A percentile compares a stretch with the other conserved stretches of the same genome.
These are phyloP conservation scores for Babjeviella inositovora DNA, from an alignment of 805 yeast genomes.

Conservation along the genomic window DNA sequence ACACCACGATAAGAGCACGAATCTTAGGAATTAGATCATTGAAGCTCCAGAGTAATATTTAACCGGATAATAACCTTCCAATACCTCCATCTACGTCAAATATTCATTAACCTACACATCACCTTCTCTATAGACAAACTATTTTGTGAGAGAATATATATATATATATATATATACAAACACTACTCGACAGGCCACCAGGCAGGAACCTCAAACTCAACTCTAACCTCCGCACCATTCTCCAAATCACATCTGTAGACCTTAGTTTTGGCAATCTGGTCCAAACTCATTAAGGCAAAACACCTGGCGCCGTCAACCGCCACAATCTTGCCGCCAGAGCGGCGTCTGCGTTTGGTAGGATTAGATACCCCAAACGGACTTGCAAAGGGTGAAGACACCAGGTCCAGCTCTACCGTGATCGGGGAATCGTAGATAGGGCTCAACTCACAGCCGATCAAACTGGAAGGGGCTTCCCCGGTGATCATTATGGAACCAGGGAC, in stretches of 20 bases:
- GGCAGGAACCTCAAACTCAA: slow-evolving; percentile 42
- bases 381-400: slow-evolving; percentile 21
- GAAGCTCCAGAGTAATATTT: no score
- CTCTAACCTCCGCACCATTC: slow-evolving; percentile 13
- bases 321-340: slow-evolving; percentile 47
- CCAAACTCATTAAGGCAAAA: slow-evolving; percentile 36
- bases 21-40: no score
- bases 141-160: no score
- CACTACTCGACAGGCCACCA: slow-evolving; percentile 52
- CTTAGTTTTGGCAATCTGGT: slow-evolving; percentile 25
- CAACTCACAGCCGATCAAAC: slow-evolving; percentile 6
- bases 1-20: no score
- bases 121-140: no score
- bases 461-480: no score
- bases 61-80: no score
- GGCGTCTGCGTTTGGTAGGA: slow-evolving; percentile 15
- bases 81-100: no score
- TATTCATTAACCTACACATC: no score
- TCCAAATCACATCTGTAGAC: slow-evolving; percentile 12
- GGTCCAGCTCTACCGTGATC: slow-evolving; percentile 2
- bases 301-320: slow-evolving; percentile 45
- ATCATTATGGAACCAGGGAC: slow-evolving; percentile 45
- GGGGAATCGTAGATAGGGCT: slow-evolving; percentile 1
- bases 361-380: slow-evolving; percentile 5
- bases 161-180: no score